Evolutionary conservation across 768 basidiomycete genomes (phyloP), one percentile per base, ranked within the genome.

Genomic region (Macrolepiota albuminosa): DNA sequence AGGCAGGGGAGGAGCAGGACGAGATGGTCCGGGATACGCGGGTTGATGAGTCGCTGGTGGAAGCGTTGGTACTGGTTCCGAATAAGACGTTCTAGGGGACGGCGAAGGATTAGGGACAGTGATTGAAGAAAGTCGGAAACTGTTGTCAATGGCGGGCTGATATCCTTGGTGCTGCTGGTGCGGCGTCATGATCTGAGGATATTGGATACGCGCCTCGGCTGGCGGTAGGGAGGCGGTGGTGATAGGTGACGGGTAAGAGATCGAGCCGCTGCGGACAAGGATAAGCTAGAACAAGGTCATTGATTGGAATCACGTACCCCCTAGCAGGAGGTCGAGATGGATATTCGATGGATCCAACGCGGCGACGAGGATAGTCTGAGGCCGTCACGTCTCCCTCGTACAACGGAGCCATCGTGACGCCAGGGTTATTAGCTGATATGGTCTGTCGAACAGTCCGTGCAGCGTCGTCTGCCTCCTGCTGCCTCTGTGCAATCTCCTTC

Each of bases 91-190:
- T 52, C 21, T 26, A 52, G 37, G 8, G 3, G 51, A 13, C 8
- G 10, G 21, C 21, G 21, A 26, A 7, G 34, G 51, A 24, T 21
- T 16, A 37, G 51, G 51, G n/a, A 21, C 36, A 37, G 21, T 18
- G 6, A 24, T 37, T 13, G 36, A 6, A 4, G 34, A 54, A 1
- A 29, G 6, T 11, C 26, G 39, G 1, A 18, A n/a, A 26, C 26
- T 6, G n/a, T 18, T 42, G n/a, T 39, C 47, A 3, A 86, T 70
- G 6, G 88, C 91, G 1, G 90, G 90, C 29, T 80, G 81, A 67
- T 93, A 93, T 42, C 91, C 91, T 67, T 93, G 91, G 54, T 74
- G 79, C 58, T 84, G 80, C 70, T 93, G 91, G 60, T 93, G 91
- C 58, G 82, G 82, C 1, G 86, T 85, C 91, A 93, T 93, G 37